Evolutionary conservation across 768 basidiomycete genomes (phyloP).

Genomic region (Hypholoma sublateritium): DNA sequence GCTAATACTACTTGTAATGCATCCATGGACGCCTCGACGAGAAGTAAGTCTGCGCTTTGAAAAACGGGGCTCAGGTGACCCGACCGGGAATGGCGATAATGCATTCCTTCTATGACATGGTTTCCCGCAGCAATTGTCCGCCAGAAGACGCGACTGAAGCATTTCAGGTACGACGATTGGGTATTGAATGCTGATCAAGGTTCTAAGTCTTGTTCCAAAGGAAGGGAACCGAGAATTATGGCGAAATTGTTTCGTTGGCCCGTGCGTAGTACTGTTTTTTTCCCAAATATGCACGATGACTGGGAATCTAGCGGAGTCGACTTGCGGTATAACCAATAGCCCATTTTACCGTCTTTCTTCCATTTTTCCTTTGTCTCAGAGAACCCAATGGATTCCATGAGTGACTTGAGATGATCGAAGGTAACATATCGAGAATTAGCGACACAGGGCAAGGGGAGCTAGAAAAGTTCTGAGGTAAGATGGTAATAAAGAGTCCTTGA

Average conservation of each 20-base stretch:
- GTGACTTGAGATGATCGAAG: slow-evolving; percentile 48
- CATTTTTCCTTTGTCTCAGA: slow-evolving; percentile 54
- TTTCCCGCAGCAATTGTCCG: no score
- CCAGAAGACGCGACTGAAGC: no score
- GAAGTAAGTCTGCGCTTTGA: neutral
- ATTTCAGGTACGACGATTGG: no score
- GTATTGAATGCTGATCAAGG: neutral
- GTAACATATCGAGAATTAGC: slow-evolving; percentile 84
- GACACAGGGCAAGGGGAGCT: slow-evolving; percentile 87
- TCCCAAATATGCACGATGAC: slow-evolving; percentile 33
- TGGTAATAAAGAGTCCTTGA: neutral
- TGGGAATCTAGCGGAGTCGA: neutral
- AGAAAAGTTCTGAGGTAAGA: slow-evolving; percentile 8
- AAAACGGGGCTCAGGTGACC: neutral
- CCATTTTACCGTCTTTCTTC: slow-evolving; percentile 79
- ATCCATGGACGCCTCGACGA: no score
- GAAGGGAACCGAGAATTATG: slow-evolving; percentile 34
- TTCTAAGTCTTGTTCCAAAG: neutral
- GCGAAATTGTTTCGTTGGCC: slow-evolving; percentile 83
- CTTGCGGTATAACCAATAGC: slow-evolving; percentile 81
- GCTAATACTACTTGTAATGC: no score
- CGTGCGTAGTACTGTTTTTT: slow-evolving; percentile 58
- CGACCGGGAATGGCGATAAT: neutral
- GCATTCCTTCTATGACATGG: neutral
- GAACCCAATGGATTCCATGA: slow-evolving; percentile 71